These are phyloP conservation scores for Aspergillus pseudoviridinutans DNA, from an alignment of 2,329 filamentous ascomycete species.

Conservation along the genomic window DNA sequence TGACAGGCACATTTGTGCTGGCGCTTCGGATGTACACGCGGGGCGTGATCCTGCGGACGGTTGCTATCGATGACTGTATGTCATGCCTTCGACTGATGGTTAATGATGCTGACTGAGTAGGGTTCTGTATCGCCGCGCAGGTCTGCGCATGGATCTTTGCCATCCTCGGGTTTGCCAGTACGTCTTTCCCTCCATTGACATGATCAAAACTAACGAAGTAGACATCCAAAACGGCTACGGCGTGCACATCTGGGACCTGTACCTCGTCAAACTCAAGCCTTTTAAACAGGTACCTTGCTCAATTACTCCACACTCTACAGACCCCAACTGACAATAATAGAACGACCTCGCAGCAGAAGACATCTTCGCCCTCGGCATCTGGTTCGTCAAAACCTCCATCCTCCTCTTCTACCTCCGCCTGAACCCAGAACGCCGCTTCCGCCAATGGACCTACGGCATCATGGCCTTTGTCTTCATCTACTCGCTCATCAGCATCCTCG, in stretches of 20 bases:
- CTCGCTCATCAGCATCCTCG: slow-evolving; percentile 11
- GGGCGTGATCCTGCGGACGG: neutral
- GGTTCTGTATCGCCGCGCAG: slow-evolving; percentile 7
- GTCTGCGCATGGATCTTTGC: slow-evolving; percentile 14
- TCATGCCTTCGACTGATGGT: neutral
- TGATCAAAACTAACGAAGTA: neutral
- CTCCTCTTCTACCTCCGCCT: slow-evolving; percentile 17
- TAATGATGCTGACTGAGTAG: neutral
- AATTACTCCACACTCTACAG: no score
- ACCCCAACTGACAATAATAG: neutral
- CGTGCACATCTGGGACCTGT: slow-evolving; percentile 11
- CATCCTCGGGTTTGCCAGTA: slow-evolving; percentile 10
- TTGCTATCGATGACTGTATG: slow-evolving; percentile 9
- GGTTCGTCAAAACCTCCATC: slow-evolving; percentile 17
- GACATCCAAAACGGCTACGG: slow-evolving; percentile 14
- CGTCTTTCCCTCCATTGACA: no score
- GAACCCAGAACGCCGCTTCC: slow-evolving; percentile 14
- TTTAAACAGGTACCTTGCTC: slow-evolving; percentile 9
- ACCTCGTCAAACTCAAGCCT: slow-evolving; percentile 6
- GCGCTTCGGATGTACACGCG: slow-evolving; percentile 11
- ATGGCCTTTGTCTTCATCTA: slow-evolving; percentile 14
- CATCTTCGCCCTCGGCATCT: slow-evolving; percentile 11
- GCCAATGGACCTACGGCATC: slow-evolving; percentile 14
- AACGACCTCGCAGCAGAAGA: slow-evolving; percentile 12
- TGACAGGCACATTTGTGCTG: slow-evolving; percentile 4